Evolutionary conservation across 768 basidiomycete species (phyloP), one percentile per base, ranked within the genome.

Genomic region (Coprinopsis strossmayeri): DNA sequence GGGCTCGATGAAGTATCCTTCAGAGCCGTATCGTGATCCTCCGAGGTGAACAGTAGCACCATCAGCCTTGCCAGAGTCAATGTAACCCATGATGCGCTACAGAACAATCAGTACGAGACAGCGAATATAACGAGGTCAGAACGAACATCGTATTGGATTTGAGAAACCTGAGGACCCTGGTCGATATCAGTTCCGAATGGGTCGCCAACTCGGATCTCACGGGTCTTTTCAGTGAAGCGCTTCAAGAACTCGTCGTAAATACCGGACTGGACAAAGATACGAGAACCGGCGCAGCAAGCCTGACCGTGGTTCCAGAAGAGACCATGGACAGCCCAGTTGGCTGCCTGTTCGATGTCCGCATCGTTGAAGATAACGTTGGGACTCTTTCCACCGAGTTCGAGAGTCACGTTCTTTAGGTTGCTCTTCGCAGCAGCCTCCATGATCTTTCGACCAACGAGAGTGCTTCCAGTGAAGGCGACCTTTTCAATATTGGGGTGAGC

Each of bases 391-490:
- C 89, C 89, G 20, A 91, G 73, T 64, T 91, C 89, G 26, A 91
- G 78, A 1, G 87, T 87, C 45, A 89, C 82, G 49, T 78, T 78
- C 70, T 95, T 96, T 57, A 96, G 62, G 60, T 95, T 96, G 25
- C 78, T 79, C 63, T 82, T 79, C 1, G 88, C 79, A 2, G 91
- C 77, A 2, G 87, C 84, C 57, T 88, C 79, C 73, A 91, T 72
- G 59, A 95, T 74, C 56, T 81, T 82, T 10, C 89, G 77, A 7
- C 93, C 92, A 20, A 83, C 79, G 34, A 82, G 68, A 1, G 88
- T 89, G 50, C 84, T 86, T 2, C 91, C 91, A 0, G 92, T 95
- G 70, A 95, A 94, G 0, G 90, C 84, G 24, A 92, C 73, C 32
- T 81, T 91, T 42, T 81, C 78, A 54, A 92, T 84, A n/a, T 69